A percentile compares a stretch with the other conserved stretches of the same genome.
Evolutionary conservation across 2,329 filamentous ascomycete species (phyloP).

Genomic region (Fusarium denticulatum): DNA sequence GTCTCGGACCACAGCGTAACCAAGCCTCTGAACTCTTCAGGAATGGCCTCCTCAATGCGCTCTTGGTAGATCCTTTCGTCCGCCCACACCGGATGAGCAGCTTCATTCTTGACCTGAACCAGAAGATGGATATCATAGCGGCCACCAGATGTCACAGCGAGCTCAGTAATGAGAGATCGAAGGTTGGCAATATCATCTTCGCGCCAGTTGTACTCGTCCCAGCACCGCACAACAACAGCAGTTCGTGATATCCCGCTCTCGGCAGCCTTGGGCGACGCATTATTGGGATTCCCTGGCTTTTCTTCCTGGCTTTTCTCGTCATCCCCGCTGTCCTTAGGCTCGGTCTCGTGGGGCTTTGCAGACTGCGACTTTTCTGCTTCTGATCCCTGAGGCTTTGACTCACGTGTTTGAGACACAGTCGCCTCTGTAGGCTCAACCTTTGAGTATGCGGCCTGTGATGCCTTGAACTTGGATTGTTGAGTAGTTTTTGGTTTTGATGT

Average conservation of each 20-base stretch:
- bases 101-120: slow-evolving; percentile 83
- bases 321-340: slow-evolving; percentile 4
- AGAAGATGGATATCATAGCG: slow-evolving; percentile 89
- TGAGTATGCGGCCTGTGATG: neutral
- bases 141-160: slow-evolving; percentile 81
- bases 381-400: neutral
- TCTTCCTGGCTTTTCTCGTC: neutral
- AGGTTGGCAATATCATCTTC: slow-evolving; percentile 84
- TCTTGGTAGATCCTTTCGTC: slow-evolving; percentile 74
- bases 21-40: slow-evolving; percentile 87
- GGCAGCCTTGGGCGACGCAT: neutral
- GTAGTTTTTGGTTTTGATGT: slow-evolving; percentile 5
- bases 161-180: slow-evolving; percentile 84
- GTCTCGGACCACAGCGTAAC: slow-evolving; percentile 93
- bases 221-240: slow-evolving; percentile 83
- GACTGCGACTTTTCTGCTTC: neutral
- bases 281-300: neutral
- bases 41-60: slow-evolving; percentile 74
- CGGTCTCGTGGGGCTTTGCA: slow-evolving; percentile 3
- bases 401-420: neutral
- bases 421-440: slow-evolving; percentile 4
- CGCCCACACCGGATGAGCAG: slow-evolving; percentile 79
- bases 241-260: slow-evolving; percentile 56
- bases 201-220: slow-evolving; percentile 82
- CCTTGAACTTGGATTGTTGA: neutral